Evolutionary conservation across 306 rosid genomes (phyloP), one percentile per base, ranked within the genome.

Genomic region (Lotus japonicus): DNA sequence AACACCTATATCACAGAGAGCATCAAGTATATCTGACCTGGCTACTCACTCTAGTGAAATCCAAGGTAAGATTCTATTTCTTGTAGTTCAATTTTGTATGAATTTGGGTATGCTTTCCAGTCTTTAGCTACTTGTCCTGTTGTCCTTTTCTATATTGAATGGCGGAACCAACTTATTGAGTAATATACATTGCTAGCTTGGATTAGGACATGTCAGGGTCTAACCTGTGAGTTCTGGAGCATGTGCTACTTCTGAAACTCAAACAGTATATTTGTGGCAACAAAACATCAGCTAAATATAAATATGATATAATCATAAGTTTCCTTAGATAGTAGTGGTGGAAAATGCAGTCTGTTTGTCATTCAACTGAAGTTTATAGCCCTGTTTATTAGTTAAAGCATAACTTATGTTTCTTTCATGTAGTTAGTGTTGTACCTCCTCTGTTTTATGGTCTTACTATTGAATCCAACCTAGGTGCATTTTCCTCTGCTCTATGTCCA

Each of bases 11-110:
- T 78, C 91, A 50, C 87, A 73, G 55, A 70, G 73, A 44, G 81
- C 59, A 36, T 58, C 92, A 64, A 74, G 66, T 21, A 58, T 76
- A 66, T 46, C 86, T 76, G 91, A 81, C 66, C 70, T 83, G 62
- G 54, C 87, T 50, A 67, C 92, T 64, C 92, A 65, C 72, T 77
- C 88, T 28, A 80, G 78, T 80, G 86, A 87, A 39, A 83, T 87
- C 59, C 84, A 73, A 81, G 94, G 94, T 87, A 80, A 59, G 78
- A 55, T 63, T 19, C 70, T 45, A 10, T 55, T 64, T 66, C 19
- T 64, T 70, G 55, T 41, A 62, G 21, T 65, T 68, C 2, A 19
- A 10, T 56, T 53, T 35, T 51, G 44, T 36, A 31, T 60, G 60
- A 26, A 28, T 26, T 59, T 45, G 39, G 28, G 38, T 63, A 49